Conservation (phyloP, 768 basidiomycete genomes). For the Agrocybe chaxingu region DNA sequence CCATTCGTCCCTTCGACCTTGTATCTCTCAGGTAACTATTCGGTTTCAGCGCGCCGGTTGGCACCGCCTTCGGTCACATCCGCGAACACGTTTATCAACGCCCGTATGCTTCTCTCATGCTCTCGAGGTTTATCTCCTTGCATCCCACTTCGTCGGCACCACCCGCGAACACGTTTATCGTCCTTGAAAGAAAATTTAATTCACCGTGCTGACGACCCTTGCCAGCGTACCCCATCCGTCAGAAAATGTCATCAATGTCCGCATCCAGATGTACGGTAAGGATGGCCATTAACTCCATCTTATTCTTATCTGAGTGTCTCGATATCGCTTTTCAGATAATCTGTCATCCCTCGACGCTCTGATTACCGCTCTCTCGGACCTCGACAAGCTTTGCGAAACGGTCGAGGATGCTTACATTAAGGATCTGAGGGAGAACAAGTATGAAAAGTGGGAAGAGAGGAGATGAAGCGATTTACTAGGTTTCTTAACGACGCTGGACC, state of each 20-base stretch:
- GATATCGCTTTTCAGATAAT: slow-evolving; percentile 49
- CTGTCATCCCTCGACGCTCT: slow-evolving; percentile 85
- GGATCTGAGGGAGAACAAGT: slow-evolving; percentile 52
- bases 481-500: no score
- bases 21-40: neutral
- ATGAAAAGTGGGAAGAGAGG: slow-evolving; percentile 69
- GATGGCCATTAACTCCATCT: slow-evolving; percentile 12
- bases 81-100: neutral
- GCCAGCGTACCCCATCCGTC: slow-evolving; percentile 90
- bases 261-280: slow-evolving; percentile 99
- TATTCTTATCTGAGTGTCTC: neutral
- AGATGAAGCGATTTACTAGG: slow-evolving; percentile 32
- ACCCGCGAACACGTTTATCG: neutral
- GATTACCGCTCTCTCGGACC: slow-evolving; percentile 68
- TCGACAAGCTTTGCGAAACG: slow-evolving; percentile 72
- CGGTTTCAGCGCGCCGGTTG: no score
- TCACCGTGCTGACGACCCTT: slow-evolving; percentile 1
- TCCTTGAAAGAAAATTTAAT: neutral
- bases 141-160: neutral
- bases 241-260: slow-evolving; percentile 91
- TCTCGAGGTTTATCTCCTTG: neutral
- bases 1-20: neutral
- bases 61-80: neutral
- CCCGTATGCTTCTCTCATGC: neutral
- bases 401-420: slow-evolving; percentile 66